A percentile compares a stretch with the other conserved stretches of the same genome.
phyloP scores from a whole-genome alignment of 495 filamentous ascomycete species.

The Podospora sp. region DNA sequence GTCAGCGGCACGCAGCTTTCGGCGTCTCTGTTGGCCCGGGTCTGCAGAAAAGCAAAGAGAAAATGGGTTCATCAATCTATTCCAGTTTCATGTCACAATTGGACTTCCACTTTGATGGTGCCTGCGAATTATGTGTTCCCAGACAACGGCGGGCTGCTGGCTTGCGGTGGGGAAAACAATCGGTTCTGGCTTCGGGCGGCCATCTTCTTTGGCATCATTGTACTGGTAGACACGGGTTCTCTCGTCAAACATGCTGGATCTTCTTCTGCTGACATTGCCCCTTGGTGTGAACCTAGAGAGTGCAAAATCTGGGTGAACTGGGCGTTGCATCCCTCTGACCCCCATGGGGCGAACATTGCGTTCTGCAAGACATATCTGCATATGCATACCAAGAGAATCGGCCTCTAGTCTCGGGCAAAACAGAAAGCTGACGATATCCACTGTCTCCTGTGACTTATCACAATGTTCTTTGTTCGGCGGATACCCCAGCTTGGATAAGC shows the following conservation, averaged over 20 bases:
- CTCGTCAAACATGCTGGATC: neutral
- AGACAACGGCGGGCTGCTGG: conserved; percentile 24
- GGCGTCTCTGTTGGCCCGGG: conserved; percentile 17
- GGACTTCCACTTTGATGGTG: conserved; percentile 6
- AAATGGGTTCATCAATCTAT: conserved; percentile 14
- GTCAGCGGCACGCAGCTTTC: conserved; percentile 14
- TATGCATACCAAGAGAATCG: neutral
- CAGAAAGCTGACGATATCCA: too few species aligned
- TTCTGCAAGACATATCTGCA: neutral
- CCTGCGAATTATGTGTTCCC: conserved; percentile 21
- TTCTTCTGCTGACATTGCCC: neutral
- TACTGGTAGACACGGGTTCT: conserved; percentile 25
- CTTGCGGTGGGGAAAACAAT: conserved; percentile 3
- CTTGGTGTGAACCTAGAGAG: neutral
- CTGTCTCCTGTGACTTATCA: neutral
- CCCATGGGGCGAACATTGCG: neutral
- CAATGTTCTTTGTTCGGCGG: neutral
- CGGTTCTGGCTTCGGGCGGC: conserved; percentile 7
- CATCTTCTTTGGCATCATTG: conserved; percentile 28
- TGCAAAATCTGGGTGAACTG: neutral
- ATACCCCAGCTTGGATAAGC: neutral
- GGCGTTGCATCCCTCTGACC: neutral
- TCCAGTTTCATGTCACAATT: conserved; percentile 12
- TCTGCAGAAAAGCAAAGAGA: conserved; percentile 17
- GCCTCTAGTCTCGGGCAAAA: neutral